Evolutionary conservation across 305 asterid species (phyloP), one percentile per base, ranked within the genome.

Genomic region (Rubia balearica): DNA sequence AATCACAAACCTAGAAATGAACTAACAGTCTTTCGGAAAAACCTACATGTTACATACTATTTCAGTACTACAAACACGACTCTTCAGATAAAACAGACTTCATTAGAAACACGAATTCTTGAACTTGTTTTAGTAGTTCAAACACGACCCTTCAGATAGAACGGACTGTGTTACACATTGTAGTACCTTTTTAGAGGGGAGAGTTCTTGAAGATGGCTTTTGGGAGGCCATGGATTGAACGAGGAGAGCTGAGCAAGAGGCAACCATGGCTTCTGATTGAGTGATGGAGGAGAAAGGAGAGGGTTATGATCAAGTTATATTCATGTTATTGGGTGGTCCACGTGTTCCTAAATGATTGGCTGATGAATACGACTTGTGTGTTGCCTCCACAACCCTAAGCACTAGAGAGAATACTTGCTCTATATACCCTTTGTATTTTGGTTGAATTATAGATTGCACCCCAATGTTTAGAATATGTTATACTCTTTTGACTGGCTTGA

Each of bases 141-240:
- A 13, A 61, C 65, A 27, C 57, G 22, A 51, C 57, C 17, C 8
- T 51, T 51, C 56, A 24, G 6, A 22, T 22, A 3, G 38, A 22
- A 59, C 38, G 0, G 0, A 3, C 24, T 8, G 22, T 40, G 24
- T 27, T 8, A 38, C 27, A 5, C 48, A 60, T 8, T 42, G 22
- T 16, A 21, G 57, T 51, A 51, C 97, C 96, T 88, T 92, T 68
- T 80, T 90, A 41, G 96, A 83, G 81, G 67, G 14, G 53, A 83
- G 73, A 46, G 96, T 85, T 75, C 70, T 87, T 38, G 91, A 42
- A 16, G 6, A 49, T 74, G 90, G 82, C 80, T 88, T 86, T 77
- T 83, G 85, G 22, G 88, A 77, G 69, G 97, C 95, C 93, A 89
- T 89, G 72, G 96, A 87, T 75, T 77, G 85, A 73, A 88, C 76